Conservation (phyloP, 1,139 yeast species). For the Pichia sp. region DNA sequence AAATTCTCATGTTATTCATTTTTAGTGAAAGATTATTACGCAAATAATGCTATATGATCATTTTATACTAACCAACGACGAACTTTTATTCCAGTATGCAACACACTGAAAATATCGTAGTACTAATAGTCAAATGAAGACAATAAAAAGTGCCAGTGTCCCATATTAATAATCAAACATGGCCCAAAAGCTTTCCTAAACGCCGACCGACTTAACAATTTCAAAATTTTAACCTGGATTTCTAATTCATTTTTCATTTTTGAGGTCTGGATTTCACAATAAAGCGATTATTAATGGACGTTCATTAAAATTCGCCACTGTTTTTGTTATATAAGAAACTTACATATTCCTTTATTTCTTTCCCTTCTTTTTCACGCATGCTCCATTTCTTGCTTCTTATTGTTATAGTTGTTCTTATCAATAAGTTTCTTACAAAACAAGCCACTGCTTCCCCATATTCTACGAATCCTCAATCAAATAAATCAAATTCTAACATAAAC, state of each 20-base stretch:
- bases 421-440: constrained; percentile 18
- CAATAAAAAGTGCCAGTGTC: too few relatives aligned
- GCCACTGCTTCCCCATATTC: background rate
- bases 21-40: too few relatives aligned
- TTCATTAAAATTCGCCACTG: background rate
- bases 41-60: too few relatives aligned
- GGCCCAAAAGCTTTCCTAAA: background rate
- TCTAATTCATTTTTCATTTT: background rate
- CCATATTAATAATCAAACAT: too few relatives aligned
- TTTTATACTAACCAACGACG: too few relatives aligned
- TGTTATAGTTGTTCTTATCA: constrained; percentile 22
- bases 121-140: too few relatives aligned
- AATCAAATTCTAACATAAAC: background rate
- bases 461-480: background rate
- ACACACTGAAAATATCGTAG: too few relatives aligned
- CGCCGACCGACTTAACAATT: background rate
- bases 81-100: too few relatives aligned
- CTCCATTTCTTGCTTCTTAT: constrained; percentile 23
- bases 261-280: background rate
- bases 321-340: background rate
- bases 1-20: too few relatives aligned
- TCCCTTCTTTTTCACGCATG: constrained; percentile 9
- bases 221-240: background rate
- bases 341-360: background rate
- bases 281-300: background rate